phyloP scores from a whole-genome alignment of 1,284 basidiomycete genomes.

The Neonothopanus nambi region DNA sequence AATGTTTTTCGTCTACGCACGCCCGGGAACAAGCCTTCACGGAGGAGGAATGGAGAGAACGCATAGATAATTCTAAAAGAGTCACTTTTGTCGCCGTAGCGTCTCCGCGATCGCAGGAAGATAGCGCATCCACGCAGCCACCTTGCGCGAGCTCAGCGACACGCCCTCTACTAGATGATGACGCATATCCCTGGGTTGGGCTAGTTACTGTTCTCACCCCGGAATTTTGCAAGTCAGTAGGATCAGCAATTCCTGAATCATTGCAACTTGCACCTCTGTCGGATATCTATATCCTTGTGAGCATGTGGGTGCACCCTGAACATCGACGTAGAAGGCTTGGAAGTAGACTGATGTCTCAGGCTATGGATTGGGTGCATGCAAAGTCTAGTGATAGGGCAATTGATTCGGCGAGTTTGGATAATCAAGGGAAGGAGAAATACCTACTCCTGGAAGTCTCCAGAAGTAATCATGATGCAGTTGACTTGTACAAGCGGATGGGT shows the following conservation, averaged over 20 bases:
- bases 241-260: slow-evolving; percentile 16
- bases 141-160: too few species aligned
- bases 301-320: slow-evolving; percentile 37
- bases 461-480: neutral
- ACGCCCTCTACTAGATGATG: slow-evolving; percentile 3
- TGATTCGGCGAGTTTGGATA: neutral
- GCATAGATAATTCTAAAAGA: slow-evolving; percentile 27
- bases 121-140: too few species aligned
- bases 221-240: slow-evolving; percentile 18
- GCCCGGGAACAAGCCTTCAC: slow-evolving; percentile 31
- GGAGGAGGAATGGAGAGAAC: slow-evolving; percentile 31
- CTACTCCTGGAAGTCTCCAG: slow-evolving; percentile 5
- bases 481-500: slow-evolving; percentile 1
- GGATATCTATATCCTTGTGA: slow-evolving; percentile 25
- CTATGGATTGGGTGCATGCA: slow-evolving; percentile 18
- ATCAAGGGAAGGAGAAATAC: neutral
- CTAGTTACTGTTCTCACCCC: slow-evolving; percentile 31
- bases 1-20: slow-evolving; percentile 35
- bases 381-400: neutral
- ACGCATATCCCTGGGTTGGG: slow-evolving; percentile 30
- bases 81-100: slow-evolving; percentile 28
- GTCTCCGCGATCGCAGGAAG: neutral
- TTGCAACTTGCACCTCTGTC: slow-evolving; percentile 16
- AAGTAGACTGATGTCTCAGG: slow-evolving; percentile 10
- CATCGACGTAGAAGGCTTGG: slow-evolving; percentile 35